A percentile compares a stretch with the other conserved stretches of the same genome.
phyloP scores from a whole-genome alignment of 164 flowering plant genomes.

The Tetracentron sinense region DNA sequence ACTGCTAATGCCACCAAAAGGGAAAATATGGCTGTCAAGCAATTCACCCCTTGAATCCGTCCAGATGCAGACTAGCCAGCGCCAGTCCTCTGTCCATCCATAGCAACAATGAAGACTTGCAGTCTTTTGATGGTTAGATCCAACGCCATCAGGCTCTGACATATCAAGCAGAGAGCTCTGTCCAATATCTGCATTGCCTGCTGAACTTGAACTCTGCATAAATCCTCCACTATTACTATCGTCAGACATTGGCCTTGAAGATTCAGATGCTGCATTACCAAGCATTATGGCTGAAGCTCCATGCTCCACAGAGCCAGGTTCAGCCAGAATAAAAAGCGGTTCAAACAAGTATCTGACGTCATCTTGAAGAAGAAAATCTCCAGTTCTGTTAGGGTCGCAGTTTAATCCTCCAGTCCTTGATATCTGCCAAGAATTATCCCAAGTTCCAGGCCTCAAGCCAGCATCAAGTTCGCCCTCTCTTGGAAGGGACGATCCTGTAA shows the following conservation, averaged over 20 bases:
- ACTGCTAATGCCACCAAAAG: conserved; percentile 98
- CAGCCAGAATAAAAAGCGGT: conserved; percentile 91
- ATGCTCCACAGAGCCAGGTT: conserved; percentile 76
- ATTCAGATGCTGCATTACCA: conserved; percentile 42
- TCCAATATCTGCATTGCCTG: conserved; percentile 52
- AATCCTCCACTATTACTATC: conserved; percentile 50
- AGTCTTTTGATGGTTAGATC: conserved; percentile 42
- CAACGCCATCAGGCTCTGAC: conserved; percentile 53
- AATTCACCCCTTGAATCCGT: conserved; percentile 96
- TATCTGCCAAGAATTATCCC: conserved; percentile 91
- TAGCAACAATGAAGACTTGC: conserved; percentile 94
- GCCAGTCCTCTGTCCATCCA: conserved; percentile 99
- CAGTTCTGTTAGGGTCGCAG: conserved; percentile 51
- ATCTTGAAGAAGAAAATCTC: conserved; percentile 53
- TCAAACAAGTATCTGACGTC: conserved; percentile 75
- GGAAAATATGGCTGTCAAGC: conserved; percentile 87
- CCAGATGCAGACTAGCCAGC: conserved; percentile 96
- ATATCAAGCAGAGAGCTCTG: conserved; percentile 59
- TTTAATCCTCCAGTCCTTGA: conserved; percentile 60
- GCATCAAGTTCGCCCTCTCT: conserved; percentile 83
- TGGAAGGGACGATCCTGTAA: conserved; percentile 54
- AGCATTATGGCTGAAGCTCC: conserved; percentile 43
- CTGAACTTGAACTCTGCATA: conserved; percentile 43
- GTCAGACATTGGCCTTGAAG: conserved; percentile 47
- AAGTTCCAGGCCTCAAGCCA: conserved; percentile 53